Evolutionary conservation across 2,329 filamentous ascomycete species (phyloP).

Genomic region (Fusarium irregulare): DNA sequence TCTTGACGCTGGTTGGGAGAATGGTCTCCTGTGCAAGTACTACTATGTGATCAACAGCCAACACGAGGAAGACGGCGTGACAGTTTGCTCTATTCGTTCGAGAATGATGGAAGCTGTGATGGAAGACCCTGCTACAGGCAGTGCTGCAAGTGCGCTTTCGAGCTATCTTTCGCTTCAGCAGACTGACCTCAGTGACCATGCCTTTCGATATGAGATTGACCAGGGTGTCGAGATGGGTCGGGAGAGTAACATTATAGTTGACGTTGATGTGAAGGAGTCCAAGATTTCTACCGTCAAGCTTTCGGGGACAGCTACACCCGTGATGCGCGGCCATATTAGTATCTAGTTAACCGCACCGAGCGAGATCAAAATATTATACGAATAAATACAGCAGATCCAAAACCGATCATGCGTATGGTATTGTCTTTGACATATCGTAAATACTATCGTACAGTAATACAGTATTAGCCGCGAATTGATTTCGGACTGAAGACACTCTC

Average conservation of each 20-base stretch:
- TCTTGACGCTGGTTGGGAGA: constrained; percentile 66
- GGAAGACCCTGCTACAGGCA: constrained; percentile 73
- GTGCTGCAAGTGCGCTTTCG: constrained; percentile 68
- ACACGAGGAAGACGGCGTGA: constrained; percentile 43
- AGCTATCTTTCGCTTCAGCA: constrained; percentile 64
- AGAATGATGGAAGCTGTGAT: constrained; percentile 67
- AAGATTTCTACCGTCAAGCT: constrained; percentile 49
- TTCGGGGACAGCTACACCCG: constrained; percentile 50
- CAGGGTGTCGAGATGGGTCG: constrained; percentile 77
- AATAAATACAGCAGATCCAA: constrained; percentile 14
- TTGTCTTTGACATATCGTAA: constrained; percentile 45
- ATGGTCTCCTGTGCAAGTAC: constrained; percentile 65
- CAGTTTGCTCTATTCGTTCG: constrained; percentile 59
- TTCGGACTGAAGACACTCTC: constrained; percentile 19
- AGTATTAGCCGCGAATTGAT: constrained; percentile 49
- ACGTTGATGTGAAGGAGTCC: constrained; percentile 52
- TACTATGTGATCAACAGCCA: constrained; percentile 65
- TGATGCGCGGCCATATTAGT: constrained; percentile 51
- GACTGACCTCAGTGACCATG: constrained; percentile 47
- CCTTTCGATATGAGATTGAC: constrained; percentile 62
- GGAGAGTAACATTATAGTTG: constrained; percentile 63
- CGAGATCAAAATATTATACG: not conserved
- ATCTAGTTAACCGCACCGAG: constrained; percentile 32
- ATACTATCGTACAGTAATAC: constrained; percentile 55
- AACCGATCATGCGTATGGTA: constrained; percentile 44